Evolutionary conservation across 805 yeast species (phyloP).

Genomic region (Lipomyces kockii): DNA sequence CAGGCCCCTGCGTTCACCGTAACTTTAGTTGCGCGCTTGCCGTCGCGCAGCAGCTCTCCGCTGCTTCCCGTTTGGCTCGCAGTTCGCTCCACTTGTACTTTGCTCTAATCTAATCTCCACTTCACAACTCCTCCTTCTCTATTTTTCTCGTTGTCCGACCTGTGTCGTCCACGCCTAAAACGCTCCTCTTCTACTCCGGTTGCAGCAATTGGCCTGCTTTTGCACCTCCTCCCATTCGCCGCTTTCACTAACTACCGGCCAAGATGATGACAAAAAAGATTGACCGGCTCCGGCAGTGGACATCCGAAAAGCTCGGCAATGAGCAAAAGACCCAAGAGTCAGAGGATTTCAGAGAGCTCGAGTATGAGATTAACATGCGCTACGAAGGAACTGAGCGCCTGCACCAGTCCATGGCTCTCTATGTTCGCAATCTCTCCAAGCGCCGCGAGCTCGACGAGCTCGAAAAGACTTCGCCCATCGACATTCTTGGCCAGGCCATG

Average conservation of each 20-base stretch:
- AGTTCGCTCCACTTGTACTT: neutral
- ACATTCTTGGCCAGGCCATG: slow-evolving; percentile 37
- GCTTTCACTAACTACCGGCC: neutral
- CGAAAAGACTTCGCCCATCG: slow-evolving; percentile 37
- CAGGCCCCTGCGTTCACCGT: slow-evolving; percentile 2
- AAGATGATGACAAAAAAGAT: slow-evolving; percentile 34
- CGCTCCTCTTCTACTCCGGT: neutral
- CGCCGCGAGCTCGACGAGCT: slow-evolving; percentile 38
- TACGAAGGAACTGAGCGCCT: slow-evolving; percentile 37
- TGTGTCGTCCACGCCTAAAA: neutral
- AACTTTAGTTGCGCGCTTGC: neutral
- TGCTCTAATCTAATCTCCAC: slow-evolving; percentile 2
- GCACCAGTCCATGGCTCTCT: slow-evolving; percentile 33
- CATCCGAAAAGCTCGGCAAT: slow-evolving; percentile 38
- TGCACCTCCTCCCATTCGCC: neutral
- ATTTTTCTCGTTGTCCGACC: neutral
- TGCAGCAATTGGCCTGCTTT: neutral
- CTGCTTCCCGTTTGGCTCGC: slow-evolving; percentile 4
- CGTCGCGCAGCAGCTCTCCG: slow-evolving; percentile 15
- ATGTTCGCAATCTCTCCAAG: slow-evolving; percentile 36
- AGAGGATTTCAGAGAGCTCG: slow-evolving; percentile 38
- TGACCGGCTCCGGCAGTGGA: slow-evolving; percentile 38
- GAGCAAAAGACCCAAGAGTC: slow-evolving; percentile 39
- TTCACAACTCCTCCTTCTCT: neutral
- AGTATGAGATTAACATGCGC: slow-evolving; percentile 37